Evolutionary conservation across 495 filamentous ascomycete genomes (phyloP).

Genomic region (Penicillium cataractarum): DNA sequence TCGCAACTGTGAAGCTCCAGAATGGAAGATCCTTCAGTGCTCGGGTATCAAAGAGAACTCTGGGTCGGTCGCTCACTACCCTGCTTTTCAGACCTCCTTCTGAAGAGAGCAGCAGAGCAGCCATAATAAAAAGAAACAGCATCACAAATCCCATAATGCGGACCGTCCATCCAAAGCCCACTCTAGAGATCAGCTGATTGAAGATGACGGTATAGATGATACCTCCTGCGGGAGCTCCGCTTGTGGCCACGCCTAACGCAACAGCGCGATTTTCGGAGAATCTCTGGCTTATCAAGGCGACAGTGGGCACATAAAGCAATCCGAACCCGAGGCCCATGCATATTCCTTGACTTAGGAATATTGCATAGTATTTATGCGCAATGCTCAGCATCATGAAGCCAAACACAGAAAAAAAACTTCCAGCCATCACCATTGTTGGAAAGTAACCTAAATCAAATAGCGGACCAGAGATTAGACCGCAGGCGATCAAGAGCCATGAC

Average conservation of each 20-base stretch:
- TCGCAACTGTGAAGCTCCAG: constrained; percentile 31
- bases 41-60: constrained; percentile 21
- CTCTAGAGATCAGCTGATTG: constrained; percentile 41
- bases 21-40: constrained; percentile 38
- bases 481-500: constrained; percentile 41
- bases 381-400: constrained; percentile 51
- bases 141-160: constrained; percentile 54
- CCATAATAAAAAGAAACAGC: constrained; percentile 44
- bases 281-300: constrained; percentile 43
- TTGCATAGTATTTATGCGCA: constrained; percentile 32
- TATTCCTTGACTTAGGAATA: constrained; percentile 43
- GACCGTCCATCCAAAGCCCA: constrained; percentile 57
- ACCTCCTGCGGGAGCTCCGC: constrained; percentile 49
- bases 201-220: constrained; percentile 59
- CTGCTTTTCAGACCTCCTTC: constrained; percentile 4
- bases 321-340: constrained; percentile 40
- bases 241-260: constrained; percentile 48
- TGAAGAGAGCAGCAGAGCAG: constrained; percentile 38
- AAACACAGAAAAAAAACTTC: constrained; percentile 35
- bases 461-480: constrained; percentile 44
- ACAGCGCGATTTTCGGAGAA: constrained; percentile 42
- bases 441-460: constrained; percentile 50
- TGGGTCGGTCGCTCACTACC: background rate
- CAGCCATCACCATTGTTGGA: constrained; percentile 27
- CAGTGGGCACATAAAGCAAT: constrained; percentile 42